Base-by-base conservation (phyloP, 495 filamentous ascomycete species). In the Aspergillus baeticus region DNA sequence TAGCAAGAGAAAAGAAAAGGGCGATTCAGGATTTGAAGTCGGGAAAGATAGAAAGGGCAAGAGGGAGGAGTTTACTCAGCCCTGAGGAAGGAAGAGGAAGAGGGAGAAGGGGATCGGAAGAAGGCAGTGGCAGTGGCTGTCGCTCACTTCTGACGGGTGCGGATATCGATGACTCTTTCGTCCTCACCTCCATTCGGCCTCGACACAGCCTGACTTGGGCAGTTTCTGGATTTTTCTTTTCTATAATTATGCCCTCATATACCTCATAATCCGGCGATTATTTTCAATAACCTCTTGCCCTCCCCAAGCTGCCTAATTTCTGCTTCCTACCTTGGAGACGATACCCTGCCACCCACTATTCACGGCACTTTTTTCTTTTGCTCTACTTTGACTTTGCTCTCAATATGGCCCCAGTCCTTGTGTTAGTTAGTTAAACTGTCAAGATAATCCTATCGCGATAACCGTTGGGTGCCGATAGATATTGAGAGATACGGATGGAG, bases 121-220 rank as follows among this genome's bases (percentile, higher is more conserved):
- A 1, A 18, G 10, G 15, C n/a, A n/a, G n/a, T n/a, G 18, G 38
- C 51, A 29, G 52, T 23, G 26, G 47, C 23, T 10, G 22, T 21
- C 26, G 8, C 26, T 29, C 26, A 29, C 26, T 29, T 29, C 17
- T 14, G 56, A 54, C 58, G 59, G 59, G 48, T 43, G 59, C 54
- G 59, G 54, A 57, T 54, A 43, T 29, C 31, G 59, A 61, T 61
- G 59, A 61, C 59, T 61, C 59, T 57, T 49, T 38, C 47, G 34
- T 37, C 18, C 17, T 56, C 47, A 44, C 17, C 42, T 22, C 20
- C 17, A 42, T 13, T 5, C 35, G 56, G 52, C 39, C 46, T 41
- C 34, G 31, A 37, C 47, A 49, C 57, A 54, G 45, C 57, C 47
- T 29, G 52, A 55, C 44, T 52, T 46, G 52, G 58, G 29, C 47